Base-by-base conservation (phyloP, 202 grass and related monocot species). In the Dendrocalamus latiflorus region DNA sequence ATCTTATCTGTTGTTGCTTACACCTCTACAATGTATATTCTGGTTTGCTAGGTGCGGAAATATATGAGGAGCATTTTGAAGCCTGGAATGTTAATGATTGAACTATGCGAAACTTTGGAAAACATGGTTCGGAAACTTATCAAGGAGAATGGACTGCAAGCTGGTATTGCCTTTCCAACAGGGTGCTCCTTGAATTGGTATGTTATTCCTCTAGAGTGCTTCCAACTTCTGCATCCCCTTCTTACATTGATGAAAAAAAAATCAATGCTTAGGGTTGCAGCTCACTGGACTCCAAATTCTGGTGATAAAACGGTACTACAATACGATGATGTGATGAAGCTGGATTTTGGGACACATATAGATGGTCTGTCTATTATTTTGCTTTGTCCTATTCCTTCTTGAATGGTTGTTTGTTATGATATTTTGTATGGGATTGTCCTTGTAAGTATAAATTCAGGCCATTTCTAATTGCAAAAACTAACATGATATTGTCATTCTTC, bases 291-390 rank as follows among this genome's bases (percentile, higher is more conserved):
- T 77, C 96, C 96, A 57, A 99, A 99, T 85, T 91, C 96, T 81
- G 93, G 93, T 59, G 89, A 99, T 85, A 95, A 92, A 87, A 95
- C 96, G 81, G 91, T 94, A 36, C 86, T 99, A 25, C 96, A 94
- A 54, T 99, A 96, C 71, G 93, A 99, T 89, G 96, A 99, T 89
- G 96, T 99, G 81, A 99, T 99, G 96, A 99, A 99, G 76, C 74
- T 99, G 68, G 96, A 99, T 90, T 99, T 96, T 92, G 96, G 96
- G 53, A 96, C 96, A 76, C 96, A 99, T 57, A 85, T 99, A 72
- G 93, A 99, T 89, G 96, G 96, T 99, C 38, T 21, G 70, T 11
- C 36, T 80, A 76, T 62, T 68, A 25, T 77, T 88, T 85, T 81
- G 6, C 47, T 78, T 79, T 79, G 49, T 81, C 20, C 1, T 20